Evolutionary conservation across 805 yeast species (phyloP), one percentile per base, ranked within the genome.

Genomic region (Danielia oregonensis): DNA sequence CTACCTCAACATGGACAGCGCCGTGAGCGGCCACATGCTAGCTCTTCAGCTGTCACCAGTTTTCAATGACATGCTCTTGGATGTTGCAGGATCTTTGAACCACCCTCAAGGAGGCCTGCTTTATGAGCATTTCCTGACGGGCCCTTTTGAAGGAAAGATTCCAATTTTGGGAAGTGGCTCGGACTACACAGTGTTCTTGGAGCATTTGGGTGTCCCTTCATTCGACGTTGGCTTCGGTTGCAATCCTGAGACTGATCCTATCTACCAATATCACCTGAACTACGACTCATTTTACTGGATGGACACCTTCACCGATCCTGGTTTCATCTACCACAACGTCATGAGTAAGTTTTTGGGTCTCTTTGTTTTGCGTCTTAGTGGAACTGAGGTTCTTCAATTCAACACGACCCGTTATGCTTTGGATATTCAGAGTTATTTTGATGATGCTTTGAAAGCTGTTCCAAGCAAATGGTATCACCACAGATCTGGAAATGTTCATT

Each of bases 201-300:
- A 37, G 30, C 40, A 37, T 27, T 30, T 37, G 26, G 40, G 40
- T 1, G 26, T 37, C 2, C 40, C 40, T 11, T 37, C 40, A 6
- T 35, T 26, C 19, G 89, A 1, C 74, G 38, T 79, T 30, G 83
- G 81, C 0, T 83, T 80, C 51, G 56, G 49, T 13, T 50, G 51
- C 16, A 62, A 67, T 7, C 48, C 52, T 9, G 61, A 54, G 6
- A 18, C 17, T 9, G 82, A 78, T 32, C 68, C 87, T 0, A 76
- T 81, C 6, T 82, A 82, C 52, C 89, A 81, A 40, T 81, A 83
- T 54, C 91, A 83, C 52, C 81, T 89, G 12, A 77, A 79, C 52
- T 83, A 79, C 51, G 88, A 82, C 55, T 79, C 86, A 1, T 77
- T 61, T 54, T 65, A 76, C 43, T 83, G 91, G 91, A 79, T 82